phyloP scores from a whole-genome alignment of 176 grass and related monocot species.

The Typha latifolia region DNA sequence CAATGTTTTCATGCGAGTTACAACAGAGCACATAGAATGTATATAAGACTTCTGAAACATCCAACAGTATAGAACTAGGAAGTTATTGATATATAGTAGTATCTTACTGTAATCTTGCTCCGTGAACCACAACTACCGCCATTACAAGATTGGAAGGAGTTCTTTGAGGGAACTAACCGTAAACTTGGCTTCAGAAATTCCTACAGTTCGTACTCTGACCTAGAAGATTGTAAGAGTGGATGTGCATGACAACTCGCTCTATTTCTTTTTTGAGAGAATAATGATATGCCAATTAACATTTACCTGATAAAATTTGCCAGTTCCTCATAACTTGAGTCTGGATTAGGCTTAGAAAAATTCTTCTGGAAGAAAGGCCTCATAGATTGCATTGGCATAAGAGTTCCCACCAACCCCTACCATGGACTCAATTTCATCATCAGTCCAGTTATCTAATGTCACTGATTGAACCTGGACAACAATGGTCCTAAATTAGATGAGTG shows the following conservation, averaged over 20 bases:
- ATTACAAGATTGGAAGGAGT: constrained; percentile 24
- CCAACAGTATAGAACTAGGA: too few species aligned
- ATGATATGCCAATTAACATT: neutral
- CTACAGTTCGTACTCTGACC: constrained; percentile 75
- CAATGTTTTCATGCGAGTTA: too few species aligned
- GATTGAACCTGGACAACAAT: constrained; percentile 44
- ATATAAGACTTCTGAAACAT: too few species aligned
- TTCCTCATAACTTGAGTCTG: constrained; percentile 44
- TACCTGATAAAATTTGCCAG: constrained; percentile 67
- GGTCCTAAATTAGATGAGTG: neutral
- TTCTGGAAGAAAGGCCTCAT: constrained; percentile 71
- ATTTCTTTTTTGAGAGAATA: neutral
- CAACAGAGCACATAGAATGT: too few species aligned
- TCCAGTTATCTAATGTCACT: constrained; percentile 72
- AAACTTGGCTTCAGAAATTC: constrained; percentile 79
- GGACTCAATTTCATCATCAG: constrained; percentile 47
- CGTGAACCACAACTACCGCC: constrained; percentile 18
- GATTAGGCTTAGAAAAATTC: constrained; percentile 45
- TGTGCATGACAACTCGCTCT: neutral
- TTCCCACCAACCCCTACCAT: constrained; percentile 90
- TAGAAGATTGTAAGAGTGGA: constrained; percentile 14
- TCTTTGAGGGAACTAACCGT: constrained; percentile 44
- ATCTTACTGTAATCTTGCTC: constrained; percentile 46
- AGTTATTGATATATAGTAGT: neutral
- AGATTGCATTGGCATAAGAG: constrained; percentile 68